These are phyloP conservation scores for Thecaphora thlaspeos DNA, from an alignment of 1,284 basidiomycete species.

Conservation along the genomic window DNA sequence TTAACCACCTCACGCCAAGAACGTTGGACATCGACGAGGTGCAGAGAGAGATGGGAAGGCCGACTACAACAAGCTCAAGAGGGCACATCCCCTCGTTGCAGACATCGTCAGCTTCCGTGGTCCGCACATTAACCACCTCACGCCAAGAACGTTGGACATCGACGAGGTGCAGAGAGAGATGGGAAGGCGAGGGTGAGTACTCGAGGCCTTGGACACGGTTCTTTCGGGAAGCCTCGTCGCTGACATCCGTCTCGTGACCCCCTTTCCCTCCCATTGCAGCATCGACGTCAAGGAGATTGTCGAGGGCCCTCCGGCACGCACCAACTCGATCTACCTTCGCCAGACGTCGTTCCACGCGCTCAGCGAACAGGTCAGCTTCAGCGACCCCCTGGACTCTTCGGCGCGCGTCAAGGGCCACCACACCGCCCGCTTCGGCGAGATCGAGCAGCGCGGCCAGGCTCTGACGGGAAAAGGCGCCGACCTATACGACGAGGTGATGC, in stretches of 20 bases:
- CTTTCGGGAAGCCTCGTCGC: too few relatives aligned
- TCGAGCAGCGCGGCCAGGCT: constrained; percentile 60
- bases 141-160: constrained; percentile 60
- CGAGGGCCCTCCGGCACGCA: constrained; percentile 57
- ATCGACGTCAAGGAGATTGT: constrained; percentile 60
- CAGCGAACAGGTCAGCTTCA: constrained; percentile 58
- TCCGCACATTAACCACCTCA: constrained; percentile 62
- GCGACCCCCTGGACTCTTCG: constrained; percentile 13
- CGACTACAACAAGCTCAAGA: constrained; percentile 55
- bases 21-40: constrained; percentile 60
- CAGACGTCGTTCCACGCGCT: constrained; percentile 61
- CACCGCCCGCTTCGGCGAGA: constrained; percentile 61
- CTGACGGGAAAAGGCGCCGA: constrained; percentile 57
- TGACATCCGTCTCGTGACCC: too few relatives aligned
- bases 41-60: constrained; percentile 58
- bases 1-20: constrained; percentile 61
- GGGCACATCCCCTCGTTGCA: constrained; percentile 58
- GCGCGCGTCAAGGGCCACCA: constrained; percentile 48
- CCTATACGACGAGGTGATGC: constrained; percentile 20
- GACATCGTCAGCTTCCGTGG: constrained; percentile 60
- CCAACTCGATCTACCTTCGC: constrained; percentile 58
- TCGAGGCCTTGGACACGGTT: too few relatives aligned
- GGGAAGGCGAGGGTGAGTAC: constrained; percentile 8
- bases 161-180: constrained; percentile 57
- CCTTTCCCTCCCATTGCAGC: constrained; percentile 32